Conservation (phyloP, 2,329 filamentous ascomycete genomes). For the Ophiostoma quercus region DNA sequence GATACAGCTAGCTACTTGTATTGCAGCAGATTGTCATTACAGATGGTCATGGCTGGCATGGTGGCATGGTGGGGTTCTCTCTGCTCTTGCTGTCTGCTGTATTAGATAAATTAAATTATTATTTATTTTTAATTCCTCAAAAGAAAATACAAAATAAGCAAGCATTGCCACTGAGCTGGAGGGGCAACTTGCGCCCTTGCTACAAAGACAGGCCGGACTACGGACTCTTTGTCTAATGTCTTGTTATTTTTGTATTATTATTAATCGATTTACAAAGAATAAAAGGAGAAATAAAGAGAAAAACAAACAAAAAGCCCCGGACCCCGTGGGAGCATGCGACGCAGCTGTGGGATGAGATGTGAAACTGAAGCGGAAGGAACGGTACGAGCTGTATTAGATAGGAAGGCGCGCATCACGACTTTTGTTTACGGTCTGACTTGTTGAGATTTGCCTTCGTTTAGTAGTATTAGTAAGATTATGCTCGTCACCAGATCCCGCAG, state of each 20-base stretch:
- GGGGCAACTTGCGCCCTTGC: slow-evolving; percentile 11
- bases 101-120: neutral
- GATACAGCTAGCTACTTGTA: too few species aligned
- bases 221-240: slow-evolving; percentile 1
- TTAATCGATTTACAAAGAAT: neutral
- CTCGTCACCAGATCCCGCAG: too few species aligned
- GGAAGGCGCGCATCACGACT: neutral
- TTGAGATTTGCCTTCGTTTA: too few species aligned
- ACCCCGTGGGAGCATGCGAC: slow-evolving; percentile 1
- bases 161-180: neutral
- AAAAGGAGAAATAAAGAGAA: neutral
- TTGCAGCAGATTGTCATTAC: slow-evolving; percentile 13
- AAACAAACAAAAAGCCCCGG: neutral
- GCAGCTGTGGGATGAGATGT: neutral
- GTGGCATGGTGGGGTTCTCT: slow-evolving; percentile 18
- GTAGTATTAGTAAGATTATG: too few species aligned
- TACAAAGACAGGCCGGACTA: neutral
- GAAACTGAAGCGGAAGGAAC: slow-evolving; percentile 7
- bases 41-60: neutral
- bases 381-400: neutral
- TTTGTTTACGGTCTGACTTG: too few species aligned
- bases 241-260: neutral
- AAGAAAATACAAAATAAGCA: neutral
- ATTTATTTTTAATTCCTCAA: too few species aligned
- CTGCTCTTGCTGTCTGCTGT: neutral